Evolutionary conservation across 2,329 filamentous ascomycete species (phyloP), one percentile per base, ranked within the genome.

Genomic region (Aspergillus proliferans): DNA sequence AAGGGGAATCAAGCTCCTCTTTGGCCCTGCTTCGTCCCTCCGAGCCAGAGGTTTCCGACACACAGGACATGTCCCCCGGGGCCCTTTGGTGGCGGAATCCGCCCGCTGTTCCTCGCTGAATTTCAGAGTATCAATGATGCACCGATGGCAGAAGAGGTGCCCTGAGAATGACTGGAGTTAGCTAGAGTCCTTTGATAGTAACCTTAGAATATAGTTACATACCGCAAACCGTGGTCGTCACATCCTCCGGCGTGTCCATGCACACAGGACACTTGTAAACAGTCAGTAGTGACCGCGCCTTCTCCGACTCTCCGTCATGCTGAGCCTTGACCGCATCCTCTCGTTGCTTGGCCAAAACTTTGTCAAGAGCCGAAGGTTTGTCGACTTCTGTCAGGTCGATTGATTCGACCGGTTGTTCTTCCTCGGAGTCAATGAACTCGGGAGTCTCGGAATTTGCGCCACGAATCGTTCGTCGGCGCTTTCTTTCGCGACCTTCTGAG

Each of bases 141-240:
- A 85, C 33, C 77, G 76, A 57, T 84, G 81, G 61, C 82, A 85
- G 64, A 84, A 84, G 21, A 84, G 70, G 59, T 85, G 82, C 0
- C 81, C 80, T 82, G 48, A 15, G 9, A 33, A 2, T 18, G 59
- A 40, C 58, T 15, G 56, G 48, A 49, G 39, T 43, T 22, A 51
- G 15, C 26, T 43, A 19, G 19, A 43, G 1, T 12, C 26, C 26
- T 30, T 30, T 30, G 12, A 12, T 30, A 7, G 7, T 14, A 30
- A 10, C 9, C 26, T 30, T 30, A 30, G 10, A 46, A 14, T n/a
- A 14, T n/a, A n/a, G 12, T 24, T 19, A 69, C 76, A 48, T 71
- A 82, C 80, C 82, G 59, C 82, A 85, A 19, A 74, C 65, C 2
- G 82, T 84, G 3, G 74, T 78, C 2, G 81, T 83, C 8, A 81